Conservation (phyloP, 495 filamentous ascomycete genomes). For the Durotheca rogersii region DNA sequence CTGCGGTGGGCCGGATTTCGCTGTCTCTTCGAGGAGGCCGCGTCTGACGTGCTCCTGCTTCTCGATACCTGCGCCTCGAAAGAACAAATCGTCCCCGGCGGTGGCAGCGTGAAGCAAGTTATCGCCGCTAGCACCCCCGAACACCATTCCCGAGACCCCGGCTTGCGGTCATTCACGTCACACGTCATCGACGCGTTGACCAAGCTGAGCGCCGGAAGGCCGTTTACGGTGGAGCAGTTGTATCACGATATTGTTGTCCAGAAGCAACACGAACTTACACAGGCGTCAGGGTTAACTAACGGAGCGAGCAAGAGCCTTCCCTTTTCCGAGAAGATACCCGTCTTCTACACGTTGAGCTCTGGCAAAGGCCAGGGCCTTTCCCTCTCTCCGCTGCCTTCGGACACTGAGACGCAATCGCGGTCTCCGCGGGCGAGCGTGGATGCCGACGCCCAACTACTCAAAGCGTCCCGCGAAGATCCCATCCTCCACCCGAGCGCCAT, state of each 20-base stretch:
- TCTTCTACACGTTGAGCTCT: slow-evolving; percentile 51
- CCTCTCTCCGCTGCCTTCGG: slow-evolving; percentile 45
- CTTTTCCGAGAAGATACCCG: slow-evolving; percentile 43
- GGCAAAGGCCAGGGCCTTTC: slow-evolving; percentile 49
- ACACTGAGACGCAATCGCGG: slow-evolving; percentile 37
- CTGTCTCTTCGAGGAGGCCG: slow-evolving; percentile 52
- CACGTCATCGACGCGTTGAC: slow-evolving; percentile 49
- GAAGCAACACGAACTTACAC: slow-evolving; percentile 44
- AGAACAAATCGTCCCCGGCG: slow-evolving; percentile 45
- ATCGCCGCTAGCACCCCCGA: slow-evolving; percentile 56
- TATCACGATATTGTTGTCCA: slow-evolving; percentile 50
- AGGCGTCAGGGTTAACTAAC: slow-evolving; percentile 44
- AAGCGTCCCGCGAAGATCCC: slow-evolving; percentile 38
- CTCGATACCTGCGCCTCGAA: slow-evolving; percentile 48
- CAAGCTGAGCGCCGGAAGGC: slow-evolving; percentile 47
- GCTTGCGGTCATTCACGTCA: slow-evolving; percentile 53
- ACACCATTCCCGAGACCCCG: slow-evolving; percentile 44
- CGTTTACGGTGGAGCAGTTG: slow-evolving; percentile 51
- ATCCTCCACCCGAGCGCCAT: slow-evolving; percentile 43
- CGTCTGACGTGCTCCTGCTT: slow-evolving; percentile 51
- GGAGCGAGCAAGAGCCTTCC: slow-evolving; percentile 42
- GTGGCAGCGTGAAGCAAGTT: slow-evolving; percentile 54
- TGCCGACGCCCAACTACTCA: slow-evolving; percentile 34
- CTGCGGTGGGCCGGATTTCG: slow-evolving; percentile 52
- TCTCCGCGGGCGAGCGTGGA: slow-evolving; percentile 45